These are phyloP conservation scores for Fusarium brachygibbosum DNA, from an alignment of 2,329 filamentous ascomycete genomes.

Conservation along the genomic window DNA sequence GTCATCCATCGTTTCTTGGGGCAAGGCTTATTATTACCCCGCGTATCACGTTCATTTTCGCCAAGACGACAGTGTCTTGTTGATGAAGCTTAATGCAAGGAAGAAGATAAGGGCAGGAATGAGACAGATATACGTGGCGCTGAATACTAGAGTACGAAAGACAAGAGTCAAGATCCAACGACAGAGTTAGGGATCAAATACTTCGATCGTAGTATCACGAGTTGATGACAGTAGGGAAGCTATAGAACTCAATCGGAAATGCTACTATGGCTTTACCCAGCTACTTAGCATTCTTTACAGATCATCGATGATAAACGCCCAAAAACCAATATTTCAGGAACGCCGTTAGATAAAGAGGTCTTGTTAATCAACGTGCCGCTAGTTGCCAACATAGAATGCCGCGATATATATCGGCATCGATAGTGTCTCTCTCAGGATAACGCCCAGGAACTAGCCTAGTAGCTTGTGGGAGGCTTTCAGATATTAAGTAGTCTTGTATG, in stretches of 20 bases:
- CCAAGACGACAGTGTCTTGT: neutral
- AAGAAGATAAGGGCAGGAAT: conserved; percentile 1
- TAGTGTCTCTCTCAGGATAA: neutral
- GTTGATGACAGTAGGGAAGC: neutral
- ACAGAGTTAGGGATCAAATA: neutral
- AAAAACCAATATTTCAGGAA: neutral
- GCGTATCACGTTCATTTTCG: neutral
- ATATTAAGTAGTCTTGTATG: neutral
- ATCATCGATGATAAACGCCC: neutral
- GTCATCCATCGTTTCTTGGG: neutral
- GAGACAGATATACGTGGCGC: neutral
- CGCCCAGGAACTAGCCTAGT: neutral
- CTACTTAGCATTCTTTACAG: neutral
- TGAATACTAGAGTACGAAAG: neutral
- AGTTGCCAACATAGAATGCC: neutral
- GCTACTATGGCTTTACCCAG: neutral
- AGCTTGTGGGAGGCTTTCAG: neutral
- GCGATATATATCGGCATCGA: neutral
- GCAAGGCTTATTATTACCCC: conserved; percentile 20
- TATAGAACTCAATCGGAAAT: conserved; percentile 10
- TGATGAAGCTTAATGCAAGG: neutral
- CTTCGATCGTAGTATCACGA: neutral
- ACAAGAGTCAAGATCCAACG: neutral
- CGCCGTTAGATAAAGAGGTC: neutral
- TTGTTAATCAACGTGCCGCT: neutral